A percentile compares a stretch with the other conserved stretches of the same genome.
Conservation (phyloP, 345 rosid species). For the Erysimum cheiranthoides region DNA sequence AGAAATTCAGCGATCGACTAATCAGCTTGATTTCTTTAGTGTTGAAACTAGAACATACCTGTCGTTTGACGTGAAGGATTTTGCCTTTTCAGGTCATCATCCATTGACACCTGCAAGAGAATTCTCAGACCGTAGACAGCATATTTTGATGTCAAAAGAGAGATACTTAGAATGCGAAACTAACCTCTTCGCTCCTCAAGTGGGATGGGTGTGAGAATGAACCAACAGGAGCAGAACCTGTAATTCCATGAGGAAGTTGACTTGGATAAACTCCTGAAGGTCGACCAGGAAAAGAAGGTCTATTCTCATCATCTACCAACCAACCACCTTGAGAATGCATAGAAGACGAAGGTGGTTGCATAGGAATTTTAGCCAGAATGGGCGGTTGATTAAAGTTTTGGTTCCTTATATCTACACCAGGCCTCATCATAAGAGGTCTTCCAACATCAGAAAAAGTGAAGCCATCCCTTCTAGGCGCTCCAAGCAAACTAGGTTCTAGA, state of each 20-base stretch:
- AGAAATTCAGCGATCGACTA: constrained; percentile 7
- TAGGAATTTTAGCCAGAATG: constrained; percentile 63
- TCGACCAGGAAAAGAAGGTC: constrained; percentile 55
- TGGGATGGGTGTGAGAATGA: constrained; percentile 53
- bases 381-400: constrained; percentile 74
- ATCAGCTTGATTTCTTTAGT: neutral
- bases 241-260: constrained; percentile 50
- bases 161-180: constrained; percentile 23
- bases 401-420: constrained; percentile 61
- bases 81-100: constrained; percentile 55
- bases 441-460: constrained; percentile 50
- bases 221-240: constrained; percentile 52
- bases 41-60: constrained; percentile 49
- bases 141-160: constrained; percentile 26
- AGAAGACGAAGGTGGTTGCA: constrained; percentile 51
- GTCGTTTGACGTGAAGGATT: constrained; percentile 55
- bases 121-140: constrained; percentile 24
- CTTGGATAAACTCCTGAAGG: constrained; percentile 51
- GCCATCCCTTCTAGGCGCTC: constrained; percentile 77
- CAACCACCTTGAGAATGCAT: constrained; percentile 68
- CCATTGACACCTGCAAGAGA: constrained; percentile 53
- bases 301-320: constrained; percentile 77
- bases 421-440: constrained; percentile 53
- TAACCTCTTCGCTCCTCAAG: constrained; percentile 80
- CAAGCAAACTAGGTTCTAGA: constrained; percentile 89